A percentile compares a stretch with the other conserved stretches of the same genome.
Evolutionary conservation across 202 grass and related monocot genomes (phyloP).

Genomic region (Setaria viridis): DNA sequence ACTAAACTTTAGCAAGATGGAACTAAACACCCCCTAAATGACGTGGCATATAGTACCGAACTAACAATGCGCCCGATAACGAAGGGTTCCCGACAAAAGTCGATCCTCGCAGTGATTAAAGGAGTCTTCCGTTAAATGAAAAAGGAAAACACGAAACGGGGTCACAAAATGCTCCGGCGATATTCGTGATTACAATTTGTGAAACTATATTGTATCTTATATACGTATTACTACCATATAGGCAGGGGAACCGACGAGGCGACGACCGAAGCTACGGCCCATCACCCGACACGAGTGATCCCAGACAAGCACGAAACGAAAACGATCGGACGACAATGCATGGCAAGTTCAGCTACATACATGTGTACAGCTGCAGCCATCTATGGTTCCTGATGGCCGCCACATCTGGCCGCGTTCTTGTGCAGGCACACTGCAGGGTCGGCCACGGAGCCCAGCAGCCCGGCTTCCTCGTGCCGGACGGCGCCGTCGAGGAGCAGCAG

Average conservation of each 20-base stretch:
- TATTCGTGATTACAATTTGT: background rate
- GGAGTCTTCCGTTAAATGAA: background rate
- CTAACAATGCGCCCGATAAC: too few species aligned
- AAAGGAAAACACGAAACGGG: background rate
- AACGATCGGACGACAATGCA: background rate
- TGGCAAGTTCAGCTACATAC: background rate
- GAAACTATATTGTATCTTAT: background rate
- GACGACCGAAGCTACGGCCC: background rate
- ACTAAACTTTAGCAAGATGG: too few species aligned
- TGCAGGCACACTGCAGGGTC: constrained; percentile 20
- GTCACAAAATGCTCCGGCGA: background rate
- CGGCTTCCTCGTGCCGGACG: constrained; percentile 21
- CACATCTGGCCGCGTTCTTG: background rate
- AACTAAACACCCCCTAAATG: too few species aligned
- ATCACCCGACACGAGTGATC: background rate
- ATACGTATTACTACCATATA: background rate
- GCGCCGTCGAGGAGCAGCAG: constrained; percentile 33
- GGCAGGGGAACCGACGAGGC: background rate
- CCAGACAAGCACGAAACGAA: background rate
- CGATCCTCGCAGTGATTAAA: too few species aligned
- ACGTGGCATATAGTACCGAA: too few species aligned
- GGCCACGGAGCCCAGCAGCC: constrained; percentile 38
- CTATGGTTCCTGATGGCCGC: background rate
- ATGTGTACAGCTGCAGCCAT: background rate
- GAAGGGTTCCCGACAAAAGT: too few species aligned